These are phyloP conservation scores for Xylogone sp. DNA, from an alignment of 2,329 filamentous ascomycete genomes.

Conservation along the genomic window DNA sequence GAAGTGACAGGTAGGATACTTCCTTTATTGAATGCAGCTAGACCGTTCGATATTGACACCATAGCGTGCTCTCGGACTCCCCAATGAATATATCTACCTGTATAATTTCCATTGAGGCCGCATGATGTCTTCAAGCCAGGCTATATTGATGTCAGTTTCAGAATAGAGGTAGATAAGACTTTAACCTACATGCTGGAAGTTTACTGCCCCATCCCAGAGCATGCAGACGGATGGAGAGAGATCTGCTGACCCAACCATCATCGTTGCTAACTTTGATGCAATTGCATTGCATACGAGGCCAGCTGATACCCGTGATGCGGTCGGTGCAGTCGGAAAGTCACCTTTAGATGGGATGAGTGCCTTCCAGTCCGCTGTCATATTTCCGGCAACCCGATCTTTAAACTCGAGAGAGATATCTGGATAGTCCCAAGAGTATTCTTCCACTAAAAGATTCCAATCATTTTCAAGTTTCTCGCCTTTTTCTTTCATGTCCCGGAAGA, in stretches of 20 bases:
- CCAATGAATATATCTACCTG: slow-evolving; percentile 55
- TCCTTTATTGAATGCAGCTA: slow-evolving; percentile 52
- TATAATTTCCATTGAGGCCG: slow-evolving; percentile 50
- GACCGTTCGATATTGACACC: slow-evolving; percentile 52
- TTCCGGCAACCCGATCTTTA: slow-evolving; percentile 41
- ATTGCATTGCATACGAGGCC: slow-evolving; percentile 46
- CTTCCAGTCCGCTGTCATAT: slow-evolving; percentile 43
- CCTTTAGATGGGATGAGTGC: slow-evolving; percentile 40
- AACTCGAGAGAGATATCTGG: slow-evolving; percentile 48
- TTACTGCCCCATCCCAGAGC: slow-evolving; percentile 46
- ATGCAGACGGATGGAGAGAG: slow-evolving; percentile 50
- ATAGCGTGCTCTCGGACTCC: slow-evolving; percentile 61
- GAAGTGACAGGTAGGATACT: slow-evolving; percentile 56
- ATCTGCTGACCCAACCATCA: slow-evolving; percentile 50
- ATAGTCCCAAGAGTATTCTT: slow-evolving; percentile 38
- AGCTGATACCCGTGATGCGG: slow-evolving; percentile 43
- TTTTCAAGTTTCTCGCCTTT: slow-evolving; percentile 41
- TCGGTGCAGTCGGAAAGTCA: slow-evolving; percentile 40
- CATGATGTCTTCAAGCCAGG: slow-evolving; percentile 36
- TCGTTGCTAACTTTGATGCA: slow-evolving; percentile 38
- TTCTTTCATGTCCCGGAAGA: slow-evolving; percentile 43
- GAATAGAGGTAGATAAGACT: no score
- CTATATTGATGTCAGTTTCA: no score
- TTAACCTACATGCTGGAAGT: slow-evolving; percentile 45
- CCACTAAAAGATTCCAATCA: slow-evolving; percentile 42